These are phyloP conservation scores for Aurinia saxatilis DNA, from an alignment of 345 rosid species.

Conservation along the genomic window DNA sequence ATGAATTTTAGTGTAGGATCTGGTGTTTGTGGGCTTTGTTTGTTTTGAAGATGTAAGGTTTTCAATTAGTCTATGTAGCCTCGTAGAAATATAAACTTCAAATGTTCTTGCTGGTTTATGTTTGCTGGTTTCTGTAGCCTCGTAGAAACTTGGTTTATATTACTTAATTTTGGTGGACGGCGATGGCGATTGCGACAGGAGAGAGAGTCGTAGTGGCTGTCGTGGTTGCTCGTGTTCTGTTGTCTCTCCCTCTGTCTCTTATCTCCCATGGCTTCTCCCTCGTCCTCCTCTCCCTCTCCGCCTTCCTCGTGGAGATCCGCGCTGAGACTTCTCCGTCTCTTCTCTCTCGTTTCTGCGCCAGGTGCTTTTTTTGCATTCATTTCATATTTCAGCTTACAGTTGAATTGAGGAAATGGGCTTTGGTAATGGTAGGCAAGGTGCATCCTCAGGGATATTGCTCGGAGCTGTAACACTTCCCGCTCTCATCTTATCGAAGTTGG, in stretches of 20 bases:
- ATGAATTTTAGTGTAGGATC: too few species aligned
- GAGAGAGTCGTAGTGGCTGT: constrained; percentile 76
- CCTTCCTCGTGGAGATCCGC: constrained; percentile 60
- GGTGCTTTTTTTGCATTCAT: too few species aligned
- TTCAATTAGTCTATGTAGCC: too few species aligned
- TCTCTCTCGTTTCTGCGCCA: constrained; percentile 42
- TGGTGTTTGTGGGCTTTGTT: too few species aligned
- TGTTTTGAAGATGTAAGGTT: too few species aligned
- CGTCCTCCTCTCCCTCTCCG: constrained; percentile 44
- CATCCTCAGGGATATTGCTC: constrained; percentile 77
- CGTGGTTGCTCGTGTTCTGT: constrained; percentile 43
- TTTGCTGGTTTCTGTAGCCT: too few species aligned
- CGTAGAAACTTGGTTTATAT: too few species aligned
- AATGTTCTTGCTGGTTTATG: too few species aligned
- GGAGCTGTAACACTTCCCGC: constrained; percentile 82
- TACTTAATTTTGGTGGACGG: too few species aligned
- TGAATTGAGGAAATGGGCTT: neutral
- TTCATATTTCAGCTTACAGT: too few species aligned
- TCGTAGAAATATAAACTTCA: too few species aligned
- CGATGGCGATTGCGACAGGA: constrained; percentile 38
- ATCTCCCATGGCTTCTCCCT: constrained; percentile 64
- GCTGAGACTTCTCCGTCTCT: constrained; percentile 39
- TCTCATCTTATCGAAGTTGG: constrained; percentile 63
- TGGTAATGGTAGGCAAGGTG: constrained; percentile 49
- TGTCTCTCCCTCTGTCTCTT: constrained; percentile 55